These are phyloP conservation scores for Pyrus hybrid DNA, from an alignment of 331 rosid genomes.

Conservation along the genomic window DNA sequence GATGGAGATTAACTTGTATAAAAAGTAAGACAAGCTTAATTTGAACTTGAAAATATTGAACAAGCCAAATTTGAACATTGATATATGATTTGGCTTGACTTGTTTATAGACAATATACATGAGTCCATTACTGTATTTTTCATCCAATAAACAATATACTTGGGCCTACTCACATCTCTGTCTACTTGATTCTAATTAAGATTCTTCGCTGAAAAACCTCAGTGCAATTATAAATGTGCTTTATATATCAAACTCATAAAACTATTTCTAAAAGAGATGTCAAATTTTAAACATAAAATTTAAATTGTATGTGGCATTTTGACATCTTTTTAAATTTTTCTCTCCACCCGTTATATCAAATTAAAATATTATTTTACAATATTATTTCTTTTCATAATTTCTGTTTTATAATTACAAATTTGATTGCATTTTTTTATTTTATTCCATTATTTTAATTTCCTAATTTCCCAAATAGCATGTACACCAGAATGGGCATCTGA, in stretches of 20 bases:
- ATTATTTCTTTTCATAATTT: too few species aligned
- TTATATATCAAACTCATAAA: not conserved
- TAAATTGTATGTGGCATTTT: too few species aligned
- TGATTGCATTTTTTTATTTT: too few species aligned
- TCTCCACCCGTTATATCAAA: too few species aligned
- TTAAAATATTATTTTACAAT: too few species aligned
- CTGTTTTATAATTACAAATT: too few species aligned
- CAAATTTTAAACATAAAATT: too few species aligned
- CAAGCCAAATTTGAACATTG: not conserved
- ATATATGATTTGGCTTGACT: not conserved
- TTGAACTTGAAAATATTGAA: not conserved
- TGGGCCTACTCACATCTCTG: not conserved
- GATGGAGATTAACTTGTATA: not conserved
- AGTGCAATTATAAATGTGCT: not conserved
- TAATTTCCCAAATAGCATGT: slow-evolving; percentile 38
- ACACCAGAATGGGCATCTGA: slow-evolving; percentile 45
- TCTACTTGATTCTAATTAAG: not conserved
- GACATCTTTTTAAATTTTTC: too few species aligned
- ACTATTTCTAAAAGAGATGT: too few species aligned
- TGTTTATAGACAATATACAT: too few species aligned
- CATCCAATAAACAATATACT: not conserved
- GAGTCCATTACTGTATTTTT: not conserved
- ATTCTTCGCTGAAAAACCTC: too few species aligned
- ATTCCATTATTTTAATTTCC: too few species aligned
- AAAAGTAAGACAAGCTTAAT: not conserved